Conservation (phyloP, 2,329 filamentous ascomycete genomes). For the Corynespora cassiicola region DNA sequence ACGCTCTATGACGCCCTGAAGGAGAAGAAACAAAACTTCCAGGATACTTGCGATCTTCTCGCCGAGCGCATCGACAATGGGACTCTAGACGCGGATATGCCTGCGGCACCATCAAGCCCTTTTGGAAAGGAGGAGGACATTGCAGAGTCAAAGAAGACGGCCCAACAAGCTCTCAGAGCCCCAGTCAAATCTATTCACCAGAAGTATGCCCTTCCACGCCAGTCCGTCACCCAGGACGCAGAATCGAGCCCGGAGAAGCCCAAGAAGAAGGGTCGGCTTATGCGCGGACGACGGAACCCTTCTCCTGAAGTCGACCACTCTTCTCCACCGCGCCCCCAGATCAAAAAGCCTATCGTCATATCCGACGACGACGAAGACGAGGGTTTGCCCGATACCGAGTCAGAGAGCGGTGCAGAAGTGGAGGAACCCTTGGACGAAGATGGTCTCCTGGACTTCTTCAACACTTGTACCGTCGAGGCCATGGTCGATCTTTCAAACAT, state of each 20-base stretch:
- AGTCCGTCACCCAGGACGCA: constrained; percentile 20
- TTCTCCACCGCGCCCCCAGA: constrained; percentile 24
- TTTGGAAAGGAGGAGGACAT: constrained; percentile 11
- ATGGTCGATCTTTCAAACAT: constrained; percentile 83
- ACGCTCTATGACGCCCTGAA: constrained; percentile 59
- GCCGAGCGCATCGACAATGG: constrained; percentile 20
- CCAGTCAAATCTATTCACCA: constrained; percentile 64
- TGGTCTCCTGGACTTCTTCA: constrained; percentile 80
- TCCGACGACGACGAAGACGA: constrained; percentile 39
- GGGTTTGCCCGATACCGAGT: constrained; percentile 49
- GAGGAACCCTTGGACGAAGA: constrained; percentile 50
- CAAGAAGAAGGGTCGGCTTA: constrained; percentile 50
- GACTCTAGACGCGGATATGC: too few species aligned
- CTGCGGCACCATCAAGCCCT: too few species aligned
- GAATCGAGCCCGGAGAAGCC: constrained; percentile 25
- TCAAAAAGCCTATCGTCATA: constrained; percentile 19
- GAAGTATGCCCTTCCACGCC: constrained; percentile 52
- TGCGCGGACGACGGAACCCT: constrained; percentile 56
- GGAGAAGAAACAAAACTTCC: constrained; percentile 58
- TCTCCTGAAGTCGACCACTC: constrained; percentile 30
- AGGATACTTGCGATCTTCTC: constrained; percentile 54
- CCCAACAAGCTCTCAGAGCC: constrained; percentile 62
- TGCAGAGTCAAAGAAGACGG: constrained; percentile 51
- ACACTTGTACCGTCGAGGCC: constrained; percentile 75
- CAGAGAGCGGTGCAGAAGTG: constrained; percentile 47